Evolutionary conservation across 164 flowering plant genomes (phyloP).

Genomic region (Aristolochia californica): DNA sequence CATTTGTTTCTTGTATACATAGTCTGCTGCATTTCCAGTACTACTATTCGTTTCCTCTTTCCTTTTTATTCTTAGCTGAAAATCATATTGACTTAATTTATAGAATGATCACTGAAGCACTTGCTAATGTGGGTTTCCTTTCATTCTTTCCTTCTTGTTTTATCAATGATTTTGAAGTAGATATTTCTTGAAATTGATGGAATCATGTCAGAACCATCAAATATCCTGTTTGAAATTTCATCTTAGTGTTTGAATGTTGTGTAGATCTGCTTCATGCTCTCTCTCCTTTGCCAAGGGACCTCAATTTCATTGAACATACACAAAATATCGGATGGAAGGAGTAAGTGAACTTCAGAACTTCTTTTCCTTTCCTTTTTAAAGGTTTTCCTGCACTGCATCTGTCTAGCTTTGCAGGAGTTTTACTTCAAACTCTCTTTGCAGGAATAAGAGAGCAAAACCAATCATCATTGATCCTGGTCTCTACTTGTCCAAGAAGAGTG

Average conservation of each 20-base stretch:
- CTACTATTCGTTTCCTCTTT: no score
- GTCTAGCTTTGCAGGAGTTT: conserved; percentile 33
- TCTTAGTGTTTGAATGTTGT: conserved; percentile 9
- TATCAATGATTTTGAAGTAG: neutral
- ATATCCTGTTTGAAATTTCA: neutral
- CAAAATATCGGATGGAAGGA: conserved; percentile 76
- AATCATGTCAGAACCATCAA: neutral
- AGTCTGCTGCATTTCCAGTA: no score
- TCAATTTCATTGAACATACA: conserved; percentile 84
- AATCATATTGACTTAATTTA: no score
- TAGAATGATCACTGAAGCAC: no score
- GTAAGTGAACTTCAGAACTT: conserved; percentile 34
- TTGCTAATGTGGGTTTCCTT: neutral
- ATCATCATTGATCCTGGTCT: conserved; percentile 92
- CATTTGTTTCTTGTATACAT: no score
- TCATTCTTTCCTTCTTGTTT: neutral
- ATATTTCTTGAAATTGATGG: neutral
- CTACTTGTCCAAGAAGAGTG: conserved; percentile 75
- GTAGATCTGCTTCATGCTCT: conserved; percentile 86
- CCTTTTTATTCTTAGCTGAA: no score
- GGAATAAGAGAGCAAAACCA: conserved; percentile 83
- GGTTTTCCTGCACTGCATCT: neutral
- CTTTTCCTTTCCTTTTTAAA: neutral
- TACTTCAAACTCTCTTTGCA: conserved; percentile 15
- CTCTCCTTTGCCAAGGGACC: conserved; percentile 61